These are phyloP conservation scores for Pseudogymnoascus verrucosus DNA, from an alignment of 2,329 filamentous ascomycete genomes.

Conservation along the genomic window DNA sequence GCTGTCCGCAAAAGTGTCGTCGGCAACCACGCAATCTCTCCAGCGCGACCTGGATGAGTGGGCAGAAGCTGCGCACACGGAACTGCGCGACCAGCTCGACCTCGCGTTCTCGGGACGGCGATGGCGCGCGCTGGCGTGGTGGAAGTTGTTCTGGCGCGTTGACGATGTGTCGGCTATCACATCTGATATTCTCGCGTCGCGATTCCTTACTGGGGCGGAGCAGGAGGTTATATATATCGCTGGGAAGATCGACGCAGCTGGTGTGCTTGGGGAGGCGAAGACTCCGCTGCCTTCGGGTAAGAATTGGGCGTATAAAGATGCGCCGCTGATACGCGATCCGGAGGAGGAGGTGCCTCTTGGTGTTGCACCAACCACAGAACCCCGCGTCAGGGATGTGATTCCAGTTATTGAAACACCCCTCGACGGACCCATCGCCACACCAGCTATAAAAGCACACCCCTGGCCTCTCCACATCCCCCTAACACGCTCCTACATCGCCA, in stretches of 20 bases:
- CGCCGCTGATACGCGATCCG: background rate
- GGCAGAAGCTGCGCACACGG: slow-evolving; percentile 73
- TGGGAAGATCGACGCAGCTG: slow-evolving; percentile 63
- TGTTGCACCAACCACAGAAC: slow-evolving; percentile 16
- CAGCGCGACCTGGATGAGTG: slow-evolving; percentile 45
- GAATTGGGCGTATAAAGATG: slow-evolving; percentile 23
- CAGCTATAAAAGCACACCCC: slow-evolving; percentile 16
- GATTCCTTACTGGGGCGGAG: slow-evolving; percentile 73
- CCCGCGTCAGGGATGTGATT: background rate
- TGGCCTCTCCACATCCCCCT: slow-evolving; percentile 72
- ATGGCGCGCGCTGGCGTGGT: slow-evolving; percentile 82
- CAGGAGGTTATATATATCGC: slow-evolving; percentile 75
- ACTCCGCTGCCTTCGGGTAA: slow-evolving; percentile 7
- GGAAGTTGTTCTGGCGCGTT: slow-evolving; percentile 90
- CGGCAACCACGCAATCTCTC: slow-evolving; percentile 26
- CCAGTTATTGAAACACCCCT: background rate
- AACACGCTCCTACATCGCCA: slow-evolving; percentile 57
- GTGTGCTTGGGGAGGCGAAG: slow-evolving; percentile 31
- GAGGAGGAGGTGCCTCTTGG: slow-evolving; percentile 10
- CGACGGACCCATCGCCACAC: background rate
- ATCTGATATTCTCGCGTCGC: slow-evolving; percentile 65
- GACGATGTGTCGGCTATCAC: slow-evolving; percentile 85
- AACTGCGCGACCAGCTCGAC: slow-evolving; percentile 74
- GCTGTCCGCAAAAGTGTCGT: slow-evolving; percentile 24
- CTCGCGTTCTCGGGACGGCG: slow-evolving; percentile 64